phyloP scores from a whole-genome alignment of 257 asterid species.

The Cinchona pubescens region DNA sequence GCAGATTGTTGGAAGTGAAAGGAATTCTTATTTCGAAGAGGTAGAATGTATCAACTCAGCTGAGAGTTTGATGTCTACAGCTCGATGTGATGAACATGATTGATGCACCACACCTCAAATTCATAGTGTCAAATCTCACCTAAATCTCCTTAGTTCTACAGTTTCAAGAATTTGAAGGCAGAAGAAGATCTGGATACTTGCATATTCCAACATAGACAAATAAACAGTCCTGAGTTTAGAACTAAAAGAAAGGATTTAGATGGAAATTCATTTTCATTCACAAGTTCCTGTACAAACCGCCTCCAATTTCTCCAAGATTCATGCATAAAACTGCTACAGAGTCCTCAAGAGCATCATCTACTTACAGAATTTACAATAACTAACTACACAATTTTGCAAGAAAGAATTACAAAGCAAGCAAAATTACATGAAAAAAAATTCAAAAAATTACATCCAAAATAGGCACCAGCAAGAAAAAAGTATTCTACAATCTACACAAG shows the following conservation, averaged over 20 bases:
- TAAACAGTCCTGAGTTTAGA: not conserved
- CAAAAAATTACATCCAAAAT: not conserved
- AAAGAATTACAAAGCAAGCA: slow-evolving; percentile 17
- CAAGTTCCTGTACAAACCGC: slow-evolving; percentile 15
- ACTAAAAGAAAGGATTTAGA: not conserved
- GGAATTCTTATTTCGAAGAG: slow-evolving; percentile 24
- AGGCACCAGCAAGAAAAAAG: not conserved
- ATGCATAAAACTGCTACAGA: slow-evolving; percentile 13
- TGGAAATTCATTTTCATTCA: not conserved
- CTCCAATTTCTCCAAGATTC: slow-evolving; percentile 13
- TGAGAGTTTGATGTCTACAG: slow-evolving; percentile 25
- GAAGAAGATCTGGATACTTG: not conserved
- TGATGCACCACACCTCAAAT: not conserved
- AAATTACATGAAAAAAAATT: slow-evolving; percentile 25
- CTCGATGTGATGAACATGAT: slow-evolving; percentile 12
- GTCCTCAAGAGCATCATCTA: slow-evolving; percentile 19
- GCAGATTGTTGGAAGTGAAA: slow-evolving; percentile 25
- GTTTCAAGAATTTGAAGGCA: slow-evolving; percentile 17
- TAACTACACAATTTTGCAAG: not conserved
- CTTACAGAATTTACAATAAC: slow-evolving; percentile 22
- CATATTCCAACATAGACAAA: not conserved
- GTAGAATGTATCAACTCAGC: slow-evolving; percentile 31
- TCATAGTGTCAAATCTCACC: slow-evolving; percentile 1
- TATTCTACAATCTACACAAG: not conserved
- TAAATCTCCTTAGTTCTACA: slow-evolving; percentile 27